Percentiles rank a stretch among this genome's conserved stretches.
phyloP scores from a whole-genome alignment of 352 stramenopile genomes.

The Phytophthora macrochlamydospora region DNA sequence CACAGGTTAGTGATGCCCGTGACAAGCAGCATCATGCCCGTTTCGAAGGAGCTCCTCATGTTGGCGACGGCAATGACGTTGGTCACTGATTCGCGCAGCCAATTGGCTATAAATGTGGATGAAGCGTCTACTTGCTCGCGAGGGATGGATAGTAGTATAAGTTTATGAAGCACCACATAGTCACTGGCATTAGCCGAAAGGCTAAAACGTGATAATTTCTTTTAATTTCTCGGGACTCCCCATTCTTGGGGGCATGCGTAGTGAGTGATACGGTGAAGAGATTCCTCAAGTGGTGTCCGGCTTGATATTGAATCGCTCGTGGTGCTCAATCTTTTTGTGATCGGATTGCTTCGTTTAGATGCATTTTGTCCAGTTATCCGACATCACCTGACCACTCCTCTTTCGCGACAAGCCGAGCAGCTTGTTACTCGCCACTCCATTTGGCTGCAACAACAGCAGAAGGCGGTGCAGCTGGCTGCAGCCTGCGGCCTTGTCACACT shows the following conservation, averaged over 20 bases:
- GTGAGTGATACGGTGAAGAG: background rate
- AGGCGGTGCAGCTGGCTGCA: too few species aligned
- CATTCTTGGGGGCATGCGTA: slow-evolving; percentile 34
- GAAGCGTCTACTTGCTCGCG: slow-evolving; percentile 14
- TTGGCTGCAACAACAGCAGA: too few species aligned
- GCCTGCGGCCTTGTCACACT: too few species aligned
- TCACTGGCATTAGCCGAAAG: slow-evolving; percentile 53
- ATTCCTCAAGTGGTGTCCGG: background rate
- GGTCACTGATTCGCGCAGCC: background rate
- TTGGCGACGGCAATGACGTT: background rate
- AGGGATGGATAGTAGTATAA: background rate
- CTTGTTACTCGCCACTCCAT: too few species aligned
- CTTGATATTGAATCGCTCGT: too few species aligned
- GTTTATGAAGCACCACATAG: background rate
- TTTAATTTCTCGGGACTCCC: slow-evolving; percentile 88
- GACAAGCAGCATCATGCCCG: slow-evolving; percentile 70
- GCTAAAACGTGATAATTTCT: slow-evolving; percentile 86
- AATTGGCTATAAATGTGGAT: background rate
- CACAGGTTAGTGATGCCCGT: slow-evolving; percentile 81
- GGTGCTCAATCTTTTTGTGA: too few species aligned
- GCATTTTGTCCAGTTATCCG: too few species aligned
- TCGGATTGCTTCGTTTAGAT: too few species aligned
- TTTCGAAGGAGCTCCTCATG: slow-evolving; percentile 73
- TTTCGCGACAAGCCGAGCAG: too few species aligned
- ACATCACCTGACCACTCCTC: too few species aligned